Conservation (phyloP, 805 yeast genomes). For the Wickerhamiella allomyrinae region DNA sequence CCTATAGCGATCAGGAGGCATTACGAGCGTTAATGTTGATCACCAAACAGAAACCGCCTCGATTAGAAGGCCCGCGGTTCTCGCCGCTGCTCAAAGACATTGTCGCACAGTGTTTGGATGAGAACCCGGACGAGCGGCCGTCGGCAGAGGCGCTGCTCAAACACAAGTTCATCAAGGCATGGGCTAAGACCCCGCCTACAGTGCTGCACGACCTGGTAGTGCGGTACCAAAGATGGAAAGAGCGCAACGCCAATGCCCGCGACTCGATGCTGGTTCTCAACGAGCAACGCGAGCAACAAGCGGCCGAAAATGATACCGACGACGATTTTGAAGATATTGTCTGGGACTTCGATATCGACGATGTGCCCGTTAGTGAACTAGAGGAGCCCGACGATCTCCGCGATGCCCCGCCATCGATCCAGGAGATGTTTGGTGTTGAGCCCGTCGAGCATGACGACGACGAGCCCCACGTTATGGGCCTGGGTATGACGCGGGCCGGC, state of each 20-base stretch:
- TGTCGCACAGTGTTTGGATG: constrained; percentile 84
- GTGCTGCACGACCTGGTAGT: constrained; percentile 61
- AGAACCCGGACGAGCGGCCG: constrained; percentile 78
- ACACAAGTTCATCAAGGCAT: constrained; percentile 53
- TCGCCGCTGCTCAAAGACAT: constrained; percentile 67
- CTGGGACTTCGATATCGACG: constrained; percentile 21
- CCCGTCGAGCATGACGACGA: neutral
- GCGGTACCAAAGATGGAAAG: constrained; percentile 38
- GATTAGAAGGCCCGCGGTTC: constrained; percentile 81
- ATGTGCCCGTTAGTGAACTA: neutral
- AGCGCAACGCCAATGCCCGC: constrained; percentile 34
- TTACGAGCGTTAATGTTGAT: constrained; percentile 88
- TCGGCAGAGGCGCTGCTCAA: constrained; percentile 72
- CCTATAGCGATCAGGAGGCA: constrained; percentile 91
- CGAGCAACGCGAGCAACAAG: constrained; percentile 13
- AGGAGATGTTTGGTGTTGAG: constrained; percentile 51
- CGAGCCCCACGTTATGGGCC: neutral
- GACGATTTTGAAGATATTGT: constrained; percentile 16
- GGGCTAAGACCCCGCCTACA: constrained; percentile 45
- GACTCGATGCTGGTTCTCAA: constrained; percentile 25
- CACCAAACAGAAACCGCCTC: constrained; percentile 85
- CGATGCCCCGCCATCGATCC: constrained; percentile 59
- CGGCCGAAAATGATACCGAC: constrained; percentile 31
- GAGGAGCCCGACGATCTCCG: constrained; percentile 14
- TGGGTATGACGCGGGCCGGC: neutral